phyloP scores from a whole-genome alignment of 75 land plant genomes.

The Picea sitchensis region DNA sequence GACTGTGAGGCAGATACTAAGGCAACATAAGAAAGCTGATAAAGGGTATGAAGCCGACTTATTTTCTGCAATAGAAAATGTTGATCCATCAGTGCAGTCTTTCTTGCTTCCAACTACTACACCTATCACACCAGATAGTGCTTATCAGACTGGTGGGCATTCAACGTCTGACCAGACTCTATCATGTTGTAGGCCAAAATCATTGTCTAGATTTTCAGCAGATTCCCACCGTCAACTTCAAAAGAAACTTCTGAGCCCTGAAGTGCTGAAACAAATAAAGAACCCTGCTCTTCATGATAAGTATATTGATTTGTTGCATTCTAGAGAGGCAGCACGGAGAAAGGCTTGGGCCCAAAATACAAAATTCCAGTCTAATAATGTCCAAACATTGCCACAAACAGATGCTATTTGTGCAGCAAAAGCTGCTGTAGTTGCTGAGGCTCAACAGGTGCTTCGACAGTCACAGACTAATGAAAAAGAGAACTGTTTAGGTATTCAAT shows the following conservation, averaged over 20 bases:
- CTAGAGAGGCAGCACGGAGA: slow-evolving; percentile 33
- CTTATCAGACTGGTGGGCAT: not conserved
- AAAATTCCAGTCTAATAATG: not conserved
- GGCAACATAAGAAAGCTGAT: slow-evolving; percentile 32
- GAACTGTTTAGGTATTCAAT: not conserved
- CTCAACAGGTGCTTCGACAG: slow-evolving; percentile 33
- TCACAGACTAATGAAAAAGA: slow-evolving; percentile 14
- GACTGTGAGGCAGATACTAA: slow-evolving; percentile 51
- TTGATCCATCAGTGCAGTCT: not conserved
- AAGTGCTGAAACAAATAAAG: slow-evolving; percentile 63
- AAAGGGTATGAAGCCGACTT: slow-evolving; percentile 51
- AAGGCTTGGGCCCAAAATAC: slow-evolving; percentile 12
- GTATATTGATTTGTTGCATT: slow-evolving; percentile 62
- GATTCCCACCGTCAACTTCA: slow-evolving; percentile 2
- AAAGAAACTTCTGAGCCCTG: slow-evolving; percentile 49
- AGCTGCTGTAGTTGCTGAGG: slow-evolving; percentile 47
- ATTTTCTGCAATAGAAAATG: slow-evolving; percentile 57
- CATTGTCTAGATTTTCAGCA: slow-evolving; percentile 4
- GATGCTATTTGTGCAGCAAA: slow-evolving; percentile 44
- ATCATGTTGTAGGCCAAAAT: not conserved
- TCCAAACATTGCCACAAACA: not conserved
- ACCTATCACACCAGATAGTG: slow-evolving; percentile 5
- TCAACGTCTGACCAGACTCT: not conserved
- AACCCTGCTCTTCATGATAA: slow-evolving; percentile 67
- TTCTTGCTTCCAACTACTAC: not conserved